Base-by-base conservation (phyloP, 495 filamentous ascomycete genomes). In the Podospora pseudopauciseta region DNA sequence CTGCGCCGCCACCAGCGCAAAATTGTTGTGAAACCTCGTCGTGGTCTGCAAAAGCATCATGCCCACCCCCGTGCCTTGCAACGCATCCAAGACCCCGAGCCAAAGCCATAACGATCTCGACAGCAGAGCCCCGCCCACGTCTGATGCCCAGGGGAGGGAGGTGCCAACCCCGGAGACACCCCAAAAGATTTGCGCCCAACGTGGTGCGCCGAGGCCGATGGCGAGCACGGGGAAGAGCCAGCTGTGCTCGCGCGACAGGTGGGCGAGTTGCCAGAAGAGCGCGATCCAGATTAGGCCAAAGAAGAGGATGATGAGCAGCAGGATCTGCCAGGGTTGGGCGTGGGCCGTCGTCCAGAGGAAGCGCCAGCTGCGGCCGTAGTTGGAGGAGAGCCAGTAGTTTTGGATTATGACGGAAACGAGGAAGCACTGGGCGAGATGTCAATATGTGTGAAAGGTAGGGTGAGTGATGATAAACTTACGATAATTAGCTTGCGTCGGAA, bases 131-230 rank as follows among this genome's bases (percentile, higher is more conserved):
- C 80, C 78, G 0, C 77, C 79, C 0, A 80, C 73, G 0, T 80
- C 73, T 3, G 81, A 83, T 6, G 75, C 80, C 86, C 86, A 89
- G 0, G 88, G 88, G 0, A 89, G 75, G 62, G 83, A 89, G 5
- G 75, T 66, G 1, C 86, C 87, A 66, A 87, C 80, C 32, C 80
- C 80, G 0, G 84, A 86, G 0, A 80, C 82, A 19, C 79, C 81
- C 88, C 88, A 90, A 63, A 87, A 79, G 69, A 86, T 88, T 75
- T 89, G 88, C 19, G 81, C 82, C 87, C 88, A 90, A 53, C 86
- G 79, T 0, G 88, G 87, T 0, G 85, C 84, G 13, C 86, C 85
- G 6, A 90, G 80, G 60, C 86, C 86, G 66, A 89, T 80, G 19
- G 86, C 88, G 69, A 89, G 88, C 60, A 89, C 82, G 27, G 87